Conservation (phyloP, 176 grass and related monocot genomes). For the Cenchrus fungigraminus region DNA sequence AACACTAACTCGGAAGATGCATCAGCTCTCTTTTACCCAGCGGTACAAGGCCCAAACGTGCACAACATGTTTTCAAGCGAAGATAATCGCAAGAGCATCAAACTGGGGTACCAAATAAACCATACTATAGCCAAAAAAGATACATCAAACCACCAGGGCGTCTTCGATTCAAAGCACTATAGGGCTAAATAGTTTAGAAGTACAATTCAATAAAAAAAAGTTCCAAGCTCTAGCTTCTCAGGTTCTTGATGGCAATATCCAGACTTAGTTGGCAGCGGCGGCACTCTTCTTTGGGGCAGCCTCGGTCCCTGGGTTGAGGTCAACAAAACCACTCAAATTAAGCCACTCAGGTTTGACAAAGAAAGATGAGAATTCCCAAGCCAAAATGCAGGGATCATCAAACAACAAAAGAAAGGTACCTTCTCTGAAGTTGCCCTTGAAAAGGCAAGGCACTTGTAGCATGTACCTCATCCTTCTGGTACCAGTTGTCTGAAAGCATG, state of each 20-base stretch:
- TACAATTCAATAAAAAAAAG: constrained; percentile 26
- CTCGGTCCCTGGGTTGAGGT: constrained; percentile 56
- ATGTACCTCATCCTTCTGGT: constrained; percentile 85
- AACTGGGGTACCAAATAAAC: too few relatives aligned
- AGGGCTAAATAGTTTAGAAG: neutral
- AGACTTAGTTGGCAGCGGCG: constrained; percentile 40
- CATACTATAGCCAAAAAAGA: too few relatives aligned
- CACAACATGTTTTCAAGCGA: too few relatives aligned
- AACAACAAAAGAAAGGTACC: neutral
- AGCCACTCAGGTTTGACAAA: neutral
- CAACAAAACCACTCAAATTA: neutral
- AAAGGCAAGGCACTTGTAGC: constrained; percentile 70
- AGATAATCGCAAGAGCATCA: too few relatives aligned
- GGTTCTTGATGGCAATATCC: neutral
- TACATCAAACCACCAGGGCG: too few relatives aligned
- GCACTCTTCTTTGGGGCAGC: constrained; percentile 71
- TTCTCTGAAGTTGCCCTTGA: constrained; percentile 95
- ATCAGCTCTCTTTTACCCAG: too few relatives aligned
- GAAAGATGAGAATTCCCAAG: neutral
- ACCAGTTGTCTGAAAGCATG: constrained; percentile 68
- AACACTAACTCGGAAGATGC: too few relatives aligned
- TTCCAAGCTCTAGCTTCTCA: constrained; percentile 5
- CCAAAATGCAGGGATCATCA: neutral
- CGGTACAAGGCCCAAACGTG: too few relatives aligned
- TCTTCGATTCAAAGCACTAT: too few relatives aligned